These are phyloP conservation scores for Pascua sp. DNA, from an alignment of 1,284 basidiomycete species.

Conservation along the genomic window DNA sequence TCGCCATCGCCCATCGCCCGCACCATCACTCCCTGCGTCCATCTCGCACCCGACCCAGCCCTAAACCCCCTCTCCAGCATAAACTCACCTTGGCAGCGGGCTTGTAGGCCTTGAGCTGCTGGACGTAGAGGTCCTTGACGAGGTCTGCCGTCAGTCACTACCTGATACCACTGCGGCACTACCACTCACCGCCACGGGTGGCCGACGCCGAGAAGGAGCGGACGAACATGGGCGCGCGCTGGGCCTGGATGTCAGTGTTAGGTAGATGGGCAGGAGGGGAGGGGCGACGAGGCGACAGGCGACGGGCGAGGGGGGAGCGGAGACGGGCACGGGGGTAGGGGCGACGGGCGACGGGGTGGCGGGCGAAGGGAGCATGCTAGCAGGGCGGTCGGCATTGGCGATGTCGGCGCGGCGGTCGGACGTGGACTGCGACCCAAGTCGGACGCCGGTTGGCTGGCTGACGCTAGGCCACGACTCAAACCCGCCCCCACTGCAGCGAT, in stretches of 20 bases:
- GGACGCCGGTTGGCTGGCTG: too few relatives aligned
- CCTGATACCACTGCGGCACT: background rate
- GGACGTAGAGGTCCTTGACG: slow-evolving; percentile 86
- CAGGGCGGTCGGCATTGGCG: background rate
- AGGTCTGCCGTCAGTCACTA: slow-evolving; percentile 60
- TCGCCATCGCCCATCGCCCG: too few relatives aligned
- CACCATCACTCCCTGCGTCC: background rate
- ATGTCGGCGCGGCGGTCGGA: background rate
- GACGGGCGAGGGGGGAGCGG: background rate
- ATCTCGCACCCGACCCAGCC: background rate
- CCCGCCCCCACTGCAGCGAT: too few relatives aligned
- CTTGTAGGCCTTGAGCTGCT: slow-evolving; percentile 88
- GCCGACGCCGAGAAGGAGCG: slow-evolving; percentile 62
- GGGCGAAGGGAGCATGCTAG: background rate
- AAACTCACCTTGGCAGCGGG: slow-evolving; percentile 49
- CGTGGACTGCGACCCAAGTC: too few relatives aligned
- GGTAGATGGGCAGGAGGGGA: background rate
- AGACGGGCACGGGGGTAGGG: background rate
- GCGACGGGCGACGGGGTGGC: background rate
- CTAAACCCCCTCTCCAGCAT: background rate
- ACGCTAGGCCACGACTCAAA: too few relatives aligned
- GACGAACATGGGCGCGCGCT: slow-evolving; percentile 34
- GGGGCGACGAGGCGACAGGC: background rate
- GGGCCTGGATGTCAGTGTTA: slow-evolving; percentile 23
- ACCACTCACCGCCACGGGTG: slow-evolving; percentile 63